Percentiles rank a stretch among this genome's conserved stretches.
These are phyloP conservation scores for Apostasia ramifera DNA, from an alignment of 106 monocot species.

Conservation along the genomic window DNA sequence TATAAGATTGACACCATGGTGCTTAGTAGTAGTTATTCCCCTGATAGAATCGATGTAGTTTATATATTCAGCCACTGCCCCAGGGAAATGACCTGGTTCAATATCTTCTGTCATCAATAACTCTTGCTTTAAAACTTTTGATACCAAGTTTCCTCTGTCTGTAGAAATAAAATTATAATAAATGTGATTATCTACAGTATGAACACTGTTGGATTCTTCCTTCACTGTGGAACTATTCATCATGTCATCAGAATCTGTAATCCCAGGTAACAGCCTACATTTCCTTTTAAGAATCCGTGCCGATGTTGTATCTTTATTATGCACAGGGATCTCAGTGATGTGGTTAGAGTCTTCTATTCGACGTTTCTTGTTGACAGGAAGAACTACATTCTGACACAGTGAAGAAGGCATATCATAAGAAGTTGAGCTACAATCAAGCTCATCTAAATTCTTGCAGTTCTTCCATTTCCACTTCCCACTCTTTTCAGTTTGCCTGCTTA, in stretches of 20 bases:
- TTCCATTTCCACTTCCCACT: background rate
- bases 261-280: background rate
- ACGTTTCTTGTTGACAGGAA: background rate
- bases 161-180: background rate
- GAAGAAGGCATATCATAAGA: slow-evolving; percentile 4
- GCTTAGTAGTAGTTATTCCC: background rate
- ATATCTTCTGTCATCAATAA: slow-evolving; percentile 5
- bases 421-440: background rate
- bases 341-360: slow-evolving; percentile 1
- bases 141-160: background rate
- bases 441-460: background rate
- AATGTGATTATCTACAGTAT: background rate
- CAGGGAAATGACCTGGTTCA: slow-evolving; percentile 19
- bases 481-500: slow-evolving; percentile 2
- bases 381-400: background rate
- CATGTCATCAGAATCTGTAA: background rate
- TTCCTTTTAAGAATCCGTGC: background rate
- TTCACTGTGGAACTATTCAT: background rate
- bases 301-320: slow-evolving; percentile 4
- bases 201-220: background rate
- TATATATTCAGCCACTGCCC: slow-evolving; percentile 20
- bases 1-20: slow-evolving; percentile 3
- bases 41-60: slow-evolving; percentile 8
- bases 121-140: slow-evolving; percentile 1
- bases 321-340: background rate